Percentiles rank a stretch among this genome's conserved stretches.
phyloP scores from a whole-genome alignment of 805 yeast genomes.

The Candida nitratophila region DNA sequence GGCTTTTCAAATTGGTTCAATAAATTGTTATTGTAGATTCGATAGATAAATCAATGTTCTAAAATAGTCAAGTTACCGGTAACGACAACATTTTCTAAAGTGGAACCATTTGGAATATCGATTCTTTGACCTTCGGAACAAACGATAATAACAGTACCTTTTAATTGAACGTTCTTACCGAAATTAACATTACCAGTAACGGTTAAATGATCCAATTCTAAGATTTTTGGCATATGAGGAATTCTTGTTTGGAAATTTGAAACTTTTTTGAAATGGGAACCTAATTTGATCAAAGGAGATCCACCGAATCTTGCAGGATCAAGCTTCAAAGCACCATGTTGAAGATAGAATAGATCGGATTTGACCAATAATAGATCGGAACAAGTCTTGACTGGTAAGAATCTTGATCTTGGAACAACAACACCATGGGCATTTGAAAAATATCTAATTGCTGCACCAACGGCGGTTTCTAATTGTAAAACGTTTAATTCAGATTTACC shows the following conservation, averaged over 20 bases:
- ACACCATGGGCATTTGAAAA: slow-evolving; percentile 95
- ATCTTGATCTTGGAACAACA: slow-evolving; percentile 95
- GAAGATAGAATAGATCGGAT: slow-evolving; percentile 85
- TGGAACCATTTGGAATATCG: slow-evolving; percentile 94
- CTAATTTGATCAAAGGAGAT: slow-evolving; percentile 91
- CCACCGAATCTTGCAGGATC: slow-evolving; percentile 85
- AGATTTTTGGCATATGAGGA: slow-evolving; percentile 91
- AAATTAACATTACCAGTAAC: slow-evolving; percentile 93
- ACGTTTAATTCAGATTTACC: slow-evolving; percentile 79
- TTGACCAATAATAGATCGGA: slow-evolving; percentile 91
- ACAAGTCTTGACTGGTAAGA: slow-evolving; percentile 96
- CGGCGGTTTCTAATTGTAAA: slow-evolving; percentile 95
- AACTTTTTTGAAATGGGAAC: slow-evolving; percentile 95
- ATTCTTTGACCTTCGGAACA: slow-evolving; percentile 96
- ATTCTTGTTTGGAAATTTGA: slow-evolving; percentile 84
- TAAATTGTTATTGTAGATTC: too few relatives aligned
- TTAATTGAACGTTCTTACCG: slow-evolving; percentile 85
- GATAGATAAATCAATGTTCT: slow-evolving; percentile 76
- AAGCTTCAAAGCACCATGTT: slow-evolving; percentile 83
- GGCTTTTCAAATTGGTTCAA: too few relatives aligned
- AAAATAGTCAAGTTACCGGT: slow-evolving; percentile 94
- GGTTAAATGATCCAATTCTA: slow-evolving; percentile 95
- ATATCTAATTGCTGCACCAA: slow-evolving; percentile 97
- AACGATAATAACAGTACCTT: slow-evolving; percentile 96
- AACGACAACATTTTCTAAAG: slow-evolving; percentile 92